Conservation (phyloP, 2,329 filamentous ascomycete species). For the Xylaria arbuscula region DNA sequence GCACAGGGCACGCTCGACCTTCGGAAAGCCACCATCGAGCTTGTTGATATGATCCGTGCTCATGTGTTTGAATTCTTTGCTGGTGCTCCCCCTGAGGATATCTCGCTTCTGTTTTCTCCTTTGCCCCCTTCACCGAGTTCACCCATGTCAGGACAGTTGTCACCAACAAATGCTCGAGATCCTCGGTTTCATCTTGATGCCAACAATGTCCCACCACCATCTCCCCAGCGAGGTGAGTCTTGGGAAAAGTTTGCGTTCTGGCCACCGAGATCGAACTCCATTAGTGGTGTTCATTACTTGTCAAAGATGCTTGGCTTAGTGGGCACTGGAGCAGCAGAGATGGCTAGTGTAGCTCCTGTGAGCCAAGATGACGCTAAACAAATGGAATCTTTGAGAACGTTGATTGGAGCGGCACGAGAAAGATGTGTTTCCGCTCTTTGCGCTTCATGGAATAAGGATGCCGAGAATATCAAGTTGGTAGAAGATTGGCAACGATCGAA, state of each 20-base stretch:
- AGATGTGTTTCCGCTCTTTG: slow-evolving; percentile 87
- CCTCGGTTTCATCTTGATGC: slow-evolving; percentile 84
- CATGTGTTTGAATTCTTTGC: slow-evolving; percentile 84
- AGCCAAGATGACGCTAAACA: slow-evolving; percentile 65
- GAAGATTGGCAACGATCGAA: slow-evolving; percentile 92
- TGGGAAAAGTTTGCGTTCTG: slow-evolving; percentile 98
- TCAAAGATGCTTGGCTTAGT: slow-evolving; percentile 83
- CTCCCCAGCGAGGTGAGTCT: slow-evolving; percentile 80
- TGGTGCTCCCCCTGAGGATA: slow-evolving; percentile 88
- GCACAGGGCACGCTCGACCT: slow-evolving; percentile 76
- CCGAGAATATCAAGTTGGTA: slow-evolving; percentile 89
- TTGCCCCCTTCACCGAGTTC: slow-evolving; percentile 75
- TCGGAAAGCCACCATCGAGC: slow-evolving; percentile 80
- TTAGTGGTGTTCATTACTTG: slow-evolving; percentile 92
- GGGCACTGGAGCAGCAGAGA: slow-evolving; percentile 86
- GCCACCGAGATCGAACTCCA: slow-evolving; percentile 90
- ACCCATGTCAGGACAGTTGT: slow-evolving; percentile 66
- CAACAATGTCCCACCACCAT: slow-evolving; percentile 79
- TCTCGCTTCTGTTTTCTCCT: slow-evolving; percentile 87
- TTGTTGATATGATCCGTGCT: slow-evolving; percentile 86
- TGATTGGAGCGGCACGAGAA: slow-evolving; percentile 84
- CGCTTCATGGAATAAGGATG: slow-evolving; percentile 91
- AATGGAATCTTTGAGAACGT: slow-evolving; percentile 76
- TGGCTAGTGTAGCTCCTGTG: slow-evolving; percentile 79
- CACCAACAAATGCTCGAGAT: slow-evolving; percentile 70